Evolutionary conservation across 2,329 filamentous ascomycete genomes (phyloP), one percentile per base, ranked within the genome.

Genomic region (Orbilia ellipsospora): DNA sequence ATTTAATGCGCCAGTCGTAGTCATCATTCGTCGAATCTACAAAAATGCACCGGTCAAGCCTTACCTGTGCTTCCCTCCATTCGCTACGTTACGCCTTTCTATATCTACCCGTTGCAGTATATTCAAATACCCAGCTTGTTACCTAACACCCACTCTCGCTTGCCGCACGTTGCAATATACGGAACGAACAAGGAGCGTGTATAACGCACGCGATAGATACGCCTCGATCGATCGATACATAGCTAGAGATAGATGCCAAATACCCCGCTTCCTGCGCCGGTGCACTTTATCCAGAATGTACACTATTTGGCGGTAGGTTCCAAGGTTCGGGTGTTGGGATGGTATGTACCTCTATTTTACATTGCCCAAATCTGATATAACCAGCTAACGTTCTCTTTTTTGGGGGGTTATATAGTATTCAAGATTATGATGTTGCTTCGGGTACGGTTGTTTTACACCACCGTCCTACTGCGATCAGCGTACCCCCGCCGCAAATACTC

Each of bases 231-330:
- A 36, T 36, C 31, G 31, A 36, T 36, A 36, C 6, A 36, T 36
- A 36, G 2, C 1, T 7, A 36, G 31, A 36, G 44, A 48, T 74
- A 74, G 69, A 74, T 74, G 70, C 23, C 61, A 54, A 74, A 57
- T 40, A 59, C 56, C 51, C 70, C 70, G 15, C 28, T 74, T n/a
- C 70, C 70, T 4, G 64, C 70, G 12, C 26, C 57, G 23, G 44
- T 74, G 40, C 56, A 74, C 44, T 59, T 74, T 28, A 62, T 74
- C 15, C 70, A 74, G 28, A 74, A 74, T 59, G 63, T 74, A 16
- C 70, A 59, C 20, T 40, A 74, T 45, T 28, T 74, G 18, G 63
- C 70, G 1, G 57, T 16, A 13, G 63, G 63, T 1, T 63, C 56
- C n/a, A 74, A 74, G 48, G 57, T 68, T 8, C 44, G 63, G 18